A percentile compares a stretch with the other conserved stretches of the same genome.
Conservation (phyloP, 2,329 filamentous ascomycete genomes). For the Leptodontidium sp. region DNA sequence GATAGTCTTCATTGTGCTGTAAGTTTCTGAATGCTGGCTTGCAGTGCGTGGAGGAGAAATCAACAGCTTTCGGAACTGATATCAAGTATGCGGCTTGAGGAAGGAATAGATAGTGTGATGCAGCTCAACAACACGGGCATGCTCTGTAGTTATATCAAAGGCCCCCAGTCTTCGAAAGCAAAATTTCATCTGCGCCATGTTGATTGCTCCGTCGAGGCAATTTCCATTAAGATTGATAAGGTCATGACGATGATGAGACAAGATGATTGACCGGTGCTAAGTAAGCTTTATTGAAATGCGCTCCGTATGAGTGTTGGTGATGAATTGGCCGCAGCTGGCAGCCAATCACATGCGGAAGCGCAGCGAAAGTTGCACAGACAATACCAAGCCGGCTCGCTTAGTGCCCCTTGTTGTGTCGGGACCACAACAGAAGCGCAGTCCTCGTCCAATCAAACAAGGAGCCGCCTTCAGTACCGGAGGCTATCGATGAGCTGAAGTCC, state of each 20-base stretch:
- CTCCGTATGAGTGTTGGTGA: neutral
- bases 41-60: neutral
- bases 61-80: neutral
- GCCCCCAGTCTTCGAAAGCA: neutral
- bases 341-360: conserved; percentile 24
- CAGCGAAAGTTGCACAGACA: neutral
- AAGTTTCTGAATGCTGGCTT: neutral
- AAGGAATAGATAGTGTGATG: neutral
- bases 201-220: neutral
- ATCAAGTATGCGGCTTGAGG: neutral
- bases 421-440: neutral
- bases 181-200: neutral
- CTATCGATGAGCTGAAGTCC: neutral
- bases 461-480: conserved; percentile 16
- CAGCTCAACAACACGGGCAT: neutral
- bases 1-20: conserved; percentile 41
- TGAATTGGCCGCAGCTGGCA: conserved; percentile 21
- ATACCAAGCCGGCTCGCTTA: neutral
- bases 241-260: neutral
- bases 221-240: neutral
- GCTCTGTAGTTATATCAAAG: neutral
- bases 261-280: neutral
- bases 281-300: conserved; percentile 2
- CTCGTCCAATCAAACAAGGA: conserved; percentile 24
- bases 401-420: neutral